A percentile compares a stretch with the other conserved stretches of the same genome.
These are phyloP conservation scores for Cryptosporidium ubiquitum DNA, from an alignment of 169 alveolate species.

Conservation along the genomic window DNA sequence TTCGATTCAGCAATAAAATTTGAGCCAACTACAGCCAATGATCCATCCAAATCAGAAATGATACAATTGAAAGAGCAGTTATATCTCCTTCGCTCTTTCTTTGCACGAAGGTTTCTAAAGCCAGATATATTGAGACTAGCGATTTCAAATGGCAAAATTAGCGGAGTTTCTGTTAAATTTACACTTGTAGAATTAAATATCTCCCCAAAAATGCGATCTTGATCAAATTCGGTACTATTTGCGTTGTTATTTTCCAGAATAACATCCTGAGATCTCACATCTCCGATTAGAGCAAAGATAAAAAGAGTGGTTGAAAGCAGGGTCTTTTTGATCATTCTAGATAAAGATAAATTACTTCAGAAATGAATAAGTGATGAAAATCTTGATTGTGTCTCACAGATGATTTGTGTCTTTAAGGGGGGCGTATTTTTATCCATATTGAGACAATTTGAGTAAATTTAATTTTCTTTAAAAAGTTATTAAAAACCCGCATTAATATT, in stretches of 20 bases:
- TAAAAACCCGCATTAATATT: background rate
- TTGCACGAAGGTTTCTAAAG: conserved; percentile 20
- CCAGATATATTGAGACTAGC: background rate
- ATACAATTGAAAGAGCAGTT: conserved; percentile 33
- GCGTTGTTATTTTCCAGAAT: background rate
- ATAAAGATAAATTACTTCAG: background rate
- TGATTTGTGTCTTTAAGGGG: background rate
- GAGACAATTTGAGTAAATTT: no score
- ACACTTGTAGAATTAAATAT: background rate
- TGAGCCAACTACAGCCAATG: conserved; percentile 15
- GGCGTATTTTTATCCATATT: no score
- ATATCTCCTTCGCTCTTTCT: background rate
- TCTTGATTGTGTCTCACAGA: background rate
- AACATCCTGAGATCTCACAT: background rate
- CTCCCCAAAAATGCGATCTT: background rate
- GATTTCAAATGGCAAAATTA: background rate
- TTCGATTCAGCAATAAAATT: background rate
- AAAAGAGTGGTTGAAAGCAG: background rate
- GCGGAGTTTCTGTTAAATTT: background rate
- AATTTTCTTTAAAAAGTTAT: background rate
- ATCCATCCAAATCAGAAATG: conserved; percentile 55
- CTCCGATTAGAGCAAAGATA: background rate
- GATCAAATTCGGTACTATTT: background rate
- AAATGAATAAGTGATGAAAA: background rate
- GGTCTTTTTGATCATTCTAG: background rate